Base-by-base conservation (phyloP, 176 grass and related monocot species). In the Poa pratensis region DNA sequence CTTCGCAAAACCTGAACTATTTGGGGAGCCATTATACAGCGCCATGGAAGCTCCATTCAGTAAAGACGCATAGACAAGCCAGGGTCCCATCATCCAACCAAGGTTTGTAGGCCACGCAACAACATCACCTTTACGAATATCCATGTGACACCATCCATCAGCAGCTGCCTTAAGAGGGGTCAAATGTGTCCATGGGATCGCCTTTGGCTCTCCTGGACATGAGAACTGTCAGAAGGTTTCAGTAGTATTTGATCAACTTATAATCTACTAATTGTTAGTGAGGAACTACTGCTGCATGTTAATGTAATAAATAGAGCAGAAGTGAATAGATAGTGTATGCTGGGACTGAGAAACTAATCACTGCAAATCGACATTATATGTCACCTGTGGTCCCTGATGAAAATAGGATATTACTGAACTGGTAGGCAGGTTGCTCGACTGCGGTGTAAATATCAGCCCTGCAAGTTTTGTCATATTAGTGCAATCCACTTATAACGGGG, bases 11-110 rank as follows among this genome's bases (percentile, higher is more conserved):
- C 91, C 86, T 55, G 83, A 83, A 77, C 84, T 92, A 73, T 92
- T 94, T 23, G 93, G 96, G 37, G 90, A 92, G 34, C 96, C 96
- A 78, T 98, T 94, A 60, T 95, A 98, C 61, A 98, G 86, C 39
- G 96, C 91, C 90, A 95, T 94, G 62, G 96, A 95, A 78, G 96
- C 91, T 91, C 96, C 96, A 90, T 98, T 98, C 59, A 98, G 76
- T 73, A 98, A 88, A 6, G 91, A 87, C 32, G 93, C 91, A 93
- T 95, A 98, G 80, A 98, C 96, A 87, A 98, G 96, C 96, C 96
- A 98, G 60, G 96, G 96, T 63, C 96, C 96, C 96, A 98, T 98
- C 96, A 98, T 98, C 96, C 96, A 98, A 83, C 96, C 96, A 70
- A 98, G 96, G 82, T 95, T 98, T 83, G 96, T 95, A 85, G 93